Conservation (phyloP, 73 alveolate species). For the Paramecium caudatum region DNA sequence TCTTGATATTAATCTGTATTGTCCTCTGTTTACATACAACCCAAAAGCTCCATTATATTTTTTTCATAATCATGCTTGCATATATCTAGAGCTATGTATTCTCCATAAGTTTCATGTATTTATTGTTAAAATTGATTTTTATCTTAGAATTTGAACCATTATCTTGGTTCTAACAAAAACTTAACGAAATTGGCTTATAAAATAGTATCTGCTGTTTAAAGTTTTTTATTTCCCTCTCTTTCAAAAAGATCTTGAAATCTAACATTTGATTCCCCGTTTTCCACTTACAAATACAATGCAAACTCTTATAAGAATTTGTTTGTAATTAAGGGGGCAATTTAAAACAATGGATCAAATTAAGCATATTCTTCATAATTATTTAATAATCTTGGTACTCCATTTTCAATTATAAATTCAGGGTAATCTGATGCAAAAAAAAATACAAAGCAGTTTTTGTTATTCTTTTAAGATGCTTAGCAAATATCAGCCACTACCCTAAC, state of each 20-base stretch:
- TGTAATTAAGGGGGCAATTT: not conserved
- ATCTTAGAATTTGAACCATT: not conserved
- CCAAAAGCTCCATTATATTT: not conserved
- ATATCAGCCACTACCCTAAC: not conserved
- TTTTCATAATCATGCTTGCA: not conserved
- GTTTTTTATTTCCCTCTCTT: not conserved
- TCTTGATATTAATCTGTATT: not conserved
- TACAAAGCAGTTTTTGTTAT: not conserved
- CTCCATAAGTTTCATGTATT: not conserved
- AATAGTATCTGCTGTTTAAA: not conserved
- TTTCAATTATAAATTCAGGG: not conserved
- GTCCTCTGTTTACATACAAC: not conserved
- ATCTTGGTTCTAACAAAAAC: not conserved
- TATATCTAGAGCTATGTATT: not conserved
- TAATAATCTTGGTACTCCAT: not conserved
- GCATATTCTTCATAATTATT: not conserved
- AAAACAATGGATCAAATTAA: not conserved
- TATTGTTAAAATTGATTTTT: not conserved
- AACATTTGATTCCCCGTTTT: not conserved
- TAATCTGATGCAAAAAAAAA: not conserved
- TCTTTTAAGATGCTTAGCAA: not conserved
- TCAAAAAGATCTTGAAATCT: not conserved
- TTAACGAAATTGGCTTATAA: not conserved
- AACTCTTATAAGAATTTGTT: not conserved
- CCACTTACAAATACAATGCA: not conserved